Percentiles rank a stretch among this genome's conserved stretches.
phyloP scores from a whole-genome alignment of 202 grass and related monocot genomes.

The Setaria viridis region DNA sequence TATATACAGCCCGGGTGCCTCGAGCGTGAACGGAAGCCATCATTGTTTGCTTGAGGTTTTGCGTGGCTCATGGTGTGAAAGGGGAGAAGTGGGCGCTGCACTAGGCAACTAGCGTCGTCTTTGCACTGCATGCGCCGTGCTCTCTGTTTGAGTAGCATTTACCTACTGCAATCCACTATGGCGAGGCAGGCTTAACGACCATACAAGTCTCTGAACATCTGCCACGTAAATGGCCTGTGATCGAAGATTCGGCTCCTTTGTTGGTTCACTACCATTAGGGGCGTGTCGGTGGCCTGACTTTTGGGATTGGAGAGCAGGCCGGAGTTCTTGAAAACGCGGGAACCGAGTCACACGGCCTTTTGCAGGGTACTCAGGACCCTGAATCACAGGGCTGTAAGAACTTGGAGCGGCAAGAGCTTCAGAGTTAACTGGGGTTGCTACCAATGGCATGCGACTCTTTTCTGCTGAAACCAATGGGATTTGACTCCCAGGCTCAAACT shows the following conservation, averaged over 20 bases:
- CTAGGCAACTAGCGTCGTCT: background rate
- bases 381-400: background rate
- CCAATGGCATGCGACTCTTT: no score
- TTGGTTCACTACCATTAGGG: conserved; percentile 33
- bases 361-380: background rate
- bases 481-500: background rate
- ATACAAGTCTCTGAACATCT: conserved; percentile 1
- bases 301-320: background rate
- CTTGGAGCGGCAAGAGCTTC: background rate
- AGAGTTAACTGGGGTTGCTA: background rate
- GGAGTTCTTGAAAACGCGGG: conserved; percentile 46
- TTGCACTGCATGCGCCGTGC: conserved; percentile 35
- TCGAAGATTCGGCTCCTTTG: conserved; percentile 31
- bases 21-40: conserved; percentile 22
- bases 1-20: conserved; percentile 37
- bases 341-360: conserved; percentile 38
- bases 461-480: background rate
- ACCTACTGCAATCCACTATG: conserved; percentile 65
- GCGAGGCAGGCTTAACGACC: conserved; percentile 33
- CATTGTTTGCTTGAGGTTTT: conserved; percentile 40
- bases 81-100: conserved; percentile 46
- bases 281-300: conserved; percentile 32
- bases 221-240: conserved; percentile 42
- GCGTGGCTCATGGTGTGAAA: conserved; percentile 40
- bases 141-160: conserved; percentile 31